Conservation (phyloP, 176 grass and related monocot genomes). For the Oryza longistaminata region DNA sequence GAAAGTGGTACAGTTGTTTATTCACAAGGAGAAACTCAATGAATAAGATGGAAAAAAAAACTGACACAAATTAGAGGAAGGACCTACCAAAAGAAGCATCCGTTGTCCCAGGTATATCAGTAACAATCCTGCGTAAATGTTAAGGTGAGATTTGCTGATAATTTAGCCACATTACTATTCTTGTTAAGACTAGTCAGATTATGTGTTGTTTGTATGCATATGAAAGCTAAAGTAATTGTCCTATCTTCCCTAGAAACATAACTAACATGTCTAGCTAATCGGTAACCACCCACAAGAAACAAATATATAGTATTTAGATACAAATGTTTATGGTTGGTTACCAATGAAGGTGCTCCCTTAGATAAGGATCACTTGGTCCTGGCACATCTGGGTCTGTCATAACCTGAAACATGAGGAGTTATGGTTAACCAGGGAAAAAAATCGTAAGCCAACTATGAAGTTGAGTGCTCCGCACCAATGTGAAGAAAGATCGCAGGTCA, state of each 20-base stretch:
- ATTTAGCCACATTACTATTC: slow-evolving; percentile 37
- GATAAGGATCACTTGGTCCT: slow-evolving; percentile 93
- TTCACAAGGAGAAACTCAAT: slow-evolving; percentile 10
- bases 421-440: slow-evolving; percentile 11
- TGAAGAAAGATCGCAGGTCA: slow-evolving; percentile 86
- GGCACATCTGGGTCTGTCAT: slow-evolving; percentile 98
- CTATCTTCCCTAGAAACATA: slow-evolving; percentile 25
- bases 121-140: slow-evolving; percentile 74
- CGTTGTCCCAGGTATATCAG: slow-evolving; percentile 94
- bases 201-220: slow-evolving; percentile 2
- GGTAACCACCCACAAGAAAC: slow-evolving; percentile 5
- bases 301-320: not conserved
- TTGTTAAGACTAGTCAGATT: not conserved
- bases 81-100: slow-evolving; percentile 81
- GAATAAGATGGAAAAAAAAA: slow-evolving; percentile 21
- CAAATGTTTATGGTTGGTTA: slow-evolving; percentile 46
- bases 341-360: slow-evolving; percentile 92
- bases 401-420: slow-evolving; percentile 54
- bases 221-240: slow-evolving; percentile 14
- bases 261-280: slow-evolving; percentile 13
- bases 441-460: not conserved
- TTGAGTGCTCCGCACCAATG: slow-evolving; percentile 60
- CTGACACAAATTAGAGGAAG: slow-evolving; percentile 5
- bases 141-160: slow-evolving; percentile 10
- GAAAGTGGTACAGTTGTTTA: not conserved